Conservation (phyloP, 768 basidiomycete species). For the Leccinum longicurvipes region DNA sequence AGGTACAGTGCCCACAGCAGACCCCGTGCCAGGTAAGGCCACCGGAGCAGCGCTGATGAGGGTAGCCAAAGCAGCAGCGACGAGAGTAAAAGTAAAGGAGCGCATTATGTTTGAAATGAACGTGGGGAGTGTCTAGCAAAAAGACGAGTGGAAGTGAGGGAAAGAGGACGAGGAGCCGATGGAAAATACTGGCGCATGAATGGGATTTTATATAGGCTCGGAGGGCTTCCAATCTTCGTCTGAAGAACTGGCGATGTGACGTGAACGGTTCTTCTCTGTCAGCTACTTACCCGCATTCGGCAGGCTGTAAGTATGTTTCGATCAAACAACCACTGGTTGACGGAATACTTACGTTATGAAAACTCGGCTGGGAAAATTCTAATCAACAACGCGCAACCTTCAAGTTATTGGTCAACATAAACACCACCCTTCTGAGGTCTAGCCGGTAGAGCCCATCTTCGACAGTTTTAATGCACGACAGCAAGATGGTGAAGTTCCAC, state of each 20-base stretch:
- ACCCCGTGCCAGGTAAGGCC: no score
- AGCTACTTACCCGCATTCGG: no score
- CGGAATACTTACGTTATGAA: no score
- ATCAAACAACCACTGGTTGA: not conserved
- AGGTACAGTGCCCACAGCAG: no score
- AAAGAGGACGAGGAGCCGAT: conserved; percentile 21
- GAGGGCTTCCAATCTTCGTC: not conserved
- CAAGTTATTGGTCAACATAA: not conserved
- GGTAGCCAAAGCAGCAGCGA: conserved; percentile 29
- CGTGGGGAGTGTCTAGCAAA: conserved; percentile 23
- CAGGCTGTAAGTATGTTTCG: no score
- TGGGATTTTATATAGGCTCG: not conserved
- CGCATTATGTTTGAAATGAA: conserved; percentile 38
- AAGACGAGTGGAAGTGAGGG: conserved; percentile 4
- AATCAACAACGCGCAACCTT: no score
- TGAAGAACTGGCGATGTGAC: not conserved
- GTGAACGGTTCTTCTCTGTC: no score
- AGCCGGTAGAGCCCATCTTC: not conserved
- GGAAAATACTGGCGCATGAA: not conserved
- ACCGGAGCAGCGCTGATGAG: conserved; percentile 26
- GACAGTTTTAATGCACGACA: not conserved
- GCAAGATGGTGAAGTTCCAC: not conserved
- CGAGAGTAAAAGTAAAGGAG: conserved; percentile 30
- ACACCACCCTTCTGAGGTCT: no score
- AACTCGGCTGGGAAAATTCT: no score